Percentiles rank a stretch among this genome's conserved stretches.
Conservation (phyloP, 2,329 filamentous ascomycete species). For the Penicillium sp. region DNA sequence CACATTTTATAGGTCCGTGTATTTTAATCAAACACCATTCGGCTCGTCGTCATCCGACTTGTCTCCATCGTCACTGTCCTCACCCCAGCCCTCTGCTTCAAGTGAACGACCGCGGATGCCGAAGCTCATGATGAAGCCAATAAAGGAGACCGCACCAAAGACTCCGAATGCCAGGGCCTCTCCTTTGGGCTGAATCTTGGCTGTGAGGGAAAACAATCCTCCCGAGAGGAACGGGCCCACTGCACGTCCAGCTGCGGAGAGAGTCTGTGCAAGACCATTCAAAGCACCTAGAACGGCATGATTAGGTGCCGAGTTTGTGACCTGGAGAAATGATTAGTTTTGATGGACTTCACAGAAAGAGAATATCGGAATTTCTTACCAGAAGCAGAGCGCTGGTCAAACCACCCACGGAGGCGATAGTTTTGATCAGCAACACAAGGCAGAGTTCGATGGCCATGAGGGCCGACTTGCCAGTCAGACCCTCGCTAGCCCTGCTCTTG, state of each 20-base stretch:
- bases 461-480: constrained; percentile 60
- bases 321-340: constrained; percentile 50
- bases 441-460: constrained; percentile 84
- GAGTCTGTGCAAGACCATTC: constrained; percentile 89
- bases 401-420: constrained; percentile 83
- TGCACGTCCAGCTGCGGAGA: constrained; percentile 86
- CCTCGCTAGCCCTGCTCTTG: constrained; percentile 59
- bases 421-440: constrained; percentile 78
- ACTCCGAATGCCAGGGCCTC: constrained; percentile 83
- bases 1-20: not conserved
- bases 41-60: constrained; percentile 50
- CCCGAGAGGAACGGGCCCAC: constrained; percentile 87
- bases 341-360: not conserved
- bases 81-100: constrained; percentile 58
- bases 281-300: constrained; percentile 82
- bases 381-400: constrained; percentile 85
- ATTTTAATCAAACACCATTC: constrained; percentile 11
- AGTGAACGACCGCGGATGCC: constrained; percentile 67
- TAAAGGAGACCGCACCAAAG: constrained; percentile 77
- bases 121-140: constrained; percentile 78
- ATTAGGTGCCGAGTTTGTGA: constrained; percentile 89
- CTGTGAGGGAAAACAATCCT: constrained; percentile 77
- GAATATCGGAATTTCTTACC: constrained; percentile 52
- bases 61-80: constrained; percentile 42
- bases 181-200: constrained; percentile 71